Evolutionary conservation across 352 stramenopile species (phyloP), one percentile per base, ranked within the genome.

Genomic region (Globisporangium viniferum): DNA sequence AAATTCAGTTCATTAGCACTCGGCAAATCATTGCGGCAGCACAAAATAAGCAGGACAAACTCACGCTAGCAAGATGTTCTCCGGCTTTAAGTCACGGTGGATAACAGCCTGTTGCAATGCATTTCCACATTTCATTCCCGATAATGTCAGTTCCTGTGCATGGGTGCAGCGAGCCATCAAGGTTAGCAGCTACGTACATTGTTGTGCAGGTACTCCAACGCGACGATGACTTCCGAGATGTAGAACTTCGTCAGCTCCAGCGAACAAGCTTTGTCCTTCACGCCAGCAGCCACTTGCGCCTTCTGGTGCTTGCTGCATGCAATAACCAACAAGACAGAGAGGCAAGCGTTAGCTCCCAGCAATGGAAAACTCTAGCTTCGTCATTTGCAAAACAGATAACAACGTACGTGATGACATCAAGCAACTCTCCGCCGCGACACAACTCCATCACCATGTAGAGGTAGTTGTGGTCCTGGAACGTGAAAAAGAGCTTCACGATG

Each of bases 41-140:
- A 46, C 39, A 18, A 39, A n/a, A 15, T 22, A 41, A 24, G 12
- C 2, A 53, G 49, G n/a, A 12, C 33, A 22, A 56, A 67, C 57
- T 5, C 64, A 81, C 69, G 65, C 91, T 33, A 97, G 74, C 39
- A 97, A 66, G 53, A 97, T 94, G 72, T 97, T 97, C 58, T 97
- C 91, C 1, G 91, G 91, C 68, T 97, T 97, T 29, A 99, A 90
- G 73, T 99, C 97, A 44, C 97, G 78, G 74, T 99, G 97, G 67
- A 99, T 98, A 8, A 99, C 81, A 58, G 95, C 84, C 66, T 97
- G 60, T 7, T 58, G 27, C 36, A 29, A 61, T 24, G 18, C 18
- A 51, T 51, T 51, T 24, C 6, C 31, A 29, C 36, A 65, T 39
- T 3, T 69, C 41, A 49, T 66, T 27, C 33, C 29, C 55, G 33